Percentiles rank a stretch among this genome's conserved stretches.
Conservation (phyloP, 2,329 filamentous ascomycete genomes). For the Epichloe festucae region DNA sequence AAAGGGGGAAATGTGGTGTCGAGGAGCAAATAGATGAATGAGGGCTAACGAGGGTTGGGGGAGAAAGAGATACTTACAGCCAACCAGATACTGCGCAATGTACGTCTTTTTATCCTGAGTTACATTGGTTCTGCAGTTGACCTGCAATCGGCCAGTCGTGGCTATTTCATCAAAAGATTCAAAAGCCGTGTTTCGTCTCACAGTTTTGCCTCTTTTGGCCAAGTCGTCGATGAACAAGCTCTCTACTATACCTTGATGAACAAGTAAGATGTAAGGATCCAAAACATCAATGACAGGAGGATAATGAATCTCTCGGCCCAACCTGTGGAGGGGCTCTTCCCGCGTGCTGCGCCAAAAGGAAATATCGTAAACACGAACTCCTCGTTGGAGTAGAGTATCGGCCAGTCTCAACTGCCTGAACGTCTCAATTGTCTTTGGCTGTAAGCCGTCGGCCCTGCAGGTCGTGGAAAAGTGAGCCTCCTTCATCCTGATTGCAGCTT, state of each 20-base stretch:
- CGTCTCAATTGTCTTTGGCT: slow-evolving; percentile 69
- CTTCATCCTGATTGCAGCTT: background rate
- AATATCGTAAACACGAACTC: slow-evolving; percentile 61
- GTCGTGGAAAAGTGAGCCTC: slow-evolving; percentile 5
- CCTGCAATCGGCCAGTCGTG: slow-evolving; percentile 30
- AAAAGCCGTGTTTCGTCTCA: slow-evolving; percentile 52
- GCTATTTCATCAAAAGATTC: slow-evolving; percentile 38
- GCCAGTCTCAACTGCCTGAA: slow-evolving; percentile 60
- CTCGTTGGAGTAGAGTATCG: slow-evolving; percentile 52
- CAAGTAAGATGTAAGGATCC: slow-evolving; percentile 43
- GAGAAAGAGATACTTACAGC: slow-evolving; percentile 35
- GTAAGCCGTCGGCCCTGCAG: slow-evolving; percentile 53
- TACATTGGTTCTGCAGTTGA: slow-evolving; percentile 39
- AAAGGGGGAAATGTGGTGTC: background rate
- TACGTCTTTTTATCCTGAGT: slow-evolving; percentile 37
- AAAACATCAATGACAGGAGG: slow-evolving; percentile 46
- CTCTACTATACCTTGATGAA: slow-evolving; percentile 67
- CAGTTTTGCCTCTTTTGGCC: slow-evolving; percentile 46
- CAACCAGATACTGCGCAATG: slow-evolving; percentile 51
- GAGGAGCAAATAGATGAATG: background rate
- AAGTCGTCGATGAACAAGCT: slow-evolving; percentile 58
- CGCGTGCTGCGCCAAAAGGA: slow-evolving; percentile 52
- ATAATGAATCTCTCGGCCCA: slow-evolving; percentile 56
- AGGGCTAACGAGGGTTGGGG: background rate
- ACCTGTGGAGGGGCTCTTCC: slow-evolving; percentile 40